Evolutionary conservation across 768 basidiomycete genomes (phyloP).

Genomic region (Leccinum longicurvipes): DNA sequence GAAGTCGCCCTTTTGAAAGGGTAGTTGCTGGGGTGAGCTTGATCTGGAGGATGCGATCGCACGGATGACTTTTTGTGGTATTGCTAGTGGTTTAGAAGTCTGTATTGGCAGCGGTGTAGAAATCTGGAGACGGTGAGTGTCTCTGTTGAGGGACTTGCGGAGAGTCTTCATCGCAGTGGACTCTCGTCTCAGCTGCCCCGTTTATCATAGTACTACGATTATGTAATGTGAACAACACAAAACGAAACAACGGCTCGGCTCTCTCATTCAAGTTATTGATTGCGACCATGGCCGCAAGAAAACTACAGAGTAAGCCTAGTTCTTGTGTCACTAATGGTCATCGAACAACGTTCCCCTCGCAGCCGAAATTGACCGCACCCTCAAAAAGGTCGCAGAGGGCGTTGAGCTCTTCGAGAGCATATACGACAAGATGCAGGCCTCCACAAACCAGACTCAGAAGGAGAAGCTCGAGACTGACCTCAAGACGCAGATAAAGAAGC

Average conservation of each 20-base stretch:
- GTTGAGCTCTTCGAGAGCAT: slow-evolving; percentile 94
- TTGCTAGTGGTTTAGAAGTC: slow-evolving; percentile 28
- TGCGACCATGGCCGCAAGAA: slow-evolving; percentile 77
- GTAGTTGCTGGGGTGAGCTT: slow-evolving; percentile 76
- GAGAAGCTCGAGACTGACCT: slow-evolving; percentile 96
- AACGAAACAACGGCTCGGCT: not conserved
- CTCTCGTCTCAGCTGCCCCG: too few species aligned
- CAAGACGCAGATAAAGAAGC: slow-evolving; percentile 98
- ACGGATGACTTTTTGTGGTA: slow-evolving; percentile 88
- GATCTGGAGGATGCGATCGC: slow-evolving; percentile 68
- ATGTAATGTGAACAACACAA: slow-evolving; percentile 19
- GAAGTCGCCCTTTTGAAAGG: slow-evolving; percentile 93
- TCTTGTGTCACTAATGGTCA: not conserved
- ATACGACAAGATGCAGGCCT: slow-evolving; percentile 97
- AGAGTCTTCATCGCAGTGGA: slow-evolving; percentile 86
- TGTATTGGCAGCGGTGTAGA: slow-evolving; percentile 69
- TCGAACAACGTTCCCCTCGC: slow-evolving; percentile 5
- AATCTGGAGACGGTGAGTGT: slow-evolving; percentile 57
- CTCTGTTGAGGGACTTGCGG: slow-evolving; percentile 73
- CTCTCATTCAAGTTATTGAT: not conserved
- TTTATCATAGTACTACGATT: too few species aligned
- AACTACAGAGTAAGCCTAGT: slow-evolving; percentile 70
- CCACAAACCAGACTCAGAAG: slow-evolving; percentile 95
- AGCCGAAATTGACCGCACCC: slow-evolving; percentile 98
- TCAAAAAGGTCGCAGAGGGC: slow-evolving; percentile 96